Evolutionary conservation across 2,329 filamentous ascomycete species (phyloP), one percentile per base, ranked within the genome.

Genomic region (Epicoccum nigrum): DNA sequence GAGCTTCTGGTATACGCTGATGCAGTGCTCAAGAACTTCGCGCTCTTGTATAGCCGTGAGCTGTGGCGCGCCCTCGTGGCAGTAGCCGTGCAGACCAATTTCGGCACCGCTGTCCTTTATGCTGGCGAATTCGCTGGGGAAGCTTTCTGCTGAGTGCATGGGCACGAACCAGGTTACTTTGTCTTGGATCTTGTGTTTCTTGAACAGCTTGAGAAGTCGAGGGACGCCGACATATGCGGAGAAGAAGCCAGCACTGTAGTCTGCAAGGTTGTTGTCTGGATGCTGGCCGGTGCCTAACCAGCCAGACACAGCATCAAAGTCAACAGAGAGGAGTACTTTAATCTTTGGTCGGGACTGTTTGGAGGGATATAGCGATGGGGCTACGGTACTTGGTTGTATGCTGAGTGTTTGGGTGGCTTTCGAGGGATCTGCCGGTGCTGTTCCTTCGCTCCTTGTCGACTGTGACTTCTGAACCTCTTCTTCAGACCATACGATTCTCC

Each of bases 151-250:
- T 0, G 77, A 81, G 68, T 86, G 83, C 38, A 83, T 82, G 0
- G 83, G 83, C 9, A 85, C 78, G 60, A 83, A 85, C 83, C 82
- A 85, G 3, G 82, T 84, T 21, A 81, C 74, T 51, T 79, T 80
- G 21, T 82, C 74, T 3, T 80, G 71, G 19, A 85, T 77, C 1
- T 67, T 63, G 33, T 81, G 75, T 58, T 79, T 81, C 25, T 76
- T 74, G 61, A 85, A 81, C 42, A 85, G 70, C 37, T 77, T 79
- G 8, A 85, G 70, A 2, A 85, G 73, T 8, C 82, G 76, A 0
- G 79, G 79, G 0, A 83, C 82, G 27, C 82, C 83, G n/a, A 84
- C 81, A 46, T 78, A 74, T 1, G 78, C 83, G 35, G 78, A 77
- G 66, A 85, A 83, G 63, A 83, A 80, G 7, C 82, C 82, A 3